A percentile compares a stretch with the other conserved stretches of the same genome.
phyloP scores from a whole-genome alignment of 768 basidiomycete species.

The Filobasidium floriforme region DNA sequence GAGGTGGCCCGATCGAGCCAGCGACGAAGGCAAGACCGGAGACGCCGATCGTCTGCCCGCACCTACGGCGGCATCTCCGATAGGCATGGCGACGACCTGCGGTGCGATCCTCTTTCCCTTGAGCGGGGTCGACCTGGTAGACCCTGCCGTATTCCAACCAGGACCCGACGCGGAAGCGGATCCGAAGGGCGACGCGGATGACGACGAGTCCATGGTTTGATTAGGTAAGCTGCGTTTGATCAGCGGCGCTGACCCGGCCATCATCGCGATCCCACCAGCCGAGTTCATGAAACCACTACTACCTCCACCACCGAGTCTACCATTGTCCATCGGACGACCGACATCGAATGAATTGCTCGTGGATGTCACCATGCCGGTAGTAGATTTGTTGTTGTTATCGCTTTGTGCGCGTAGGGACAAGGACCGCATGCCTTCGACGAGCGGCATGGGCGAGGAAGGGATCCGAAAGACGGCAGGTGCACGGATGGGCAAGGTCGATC shows the following conservation, averaged over 20 bases:
- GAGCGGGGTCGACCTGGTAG: neutral
- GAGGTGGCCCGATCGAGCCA: neutral
- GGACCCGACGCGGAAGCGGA: neutral
- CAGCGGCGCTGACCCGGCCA: neutral
- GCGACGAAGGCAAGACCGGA: constrained; percentile 1
- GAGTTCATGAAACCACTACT: neutral
- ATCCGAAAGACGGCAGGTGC: constrained; percentile 40
- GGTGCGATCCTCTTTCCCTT: constrained; percentile 8
- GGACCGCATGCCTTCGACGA: constrained; percentile 6
- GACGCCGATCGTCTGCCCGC: constrained; percentile 2
- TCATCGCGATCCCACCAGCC: constrained; percentile 5
- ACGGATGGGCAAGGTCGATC: constrained; percentile 27
- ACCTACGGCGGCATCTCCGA: constrained; percentile 3
- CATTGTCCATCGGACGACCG: neutral
- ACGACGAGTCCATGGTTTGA: neutral
- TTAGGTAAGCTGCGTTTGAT: constrained; percentile 7
- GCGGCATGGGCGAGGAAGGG: constrained; percentile 20
- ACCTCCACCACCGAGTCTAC: neutral
- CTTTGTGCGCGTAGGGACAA: constrained; percentile 12
- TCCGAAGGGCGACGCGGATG: neutral
- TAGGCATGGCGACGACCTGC: constrained; percentile 6
- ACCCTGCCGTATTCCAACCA: neutral
- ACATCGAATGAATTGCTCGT: neutral
- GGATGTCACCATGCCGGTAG: neutral
- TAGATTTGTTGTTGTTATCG: neutral